Conservation (phyloP, 2,329 filamentous ascomycete genomes). For the Rutstroemia sp. region DNA sequence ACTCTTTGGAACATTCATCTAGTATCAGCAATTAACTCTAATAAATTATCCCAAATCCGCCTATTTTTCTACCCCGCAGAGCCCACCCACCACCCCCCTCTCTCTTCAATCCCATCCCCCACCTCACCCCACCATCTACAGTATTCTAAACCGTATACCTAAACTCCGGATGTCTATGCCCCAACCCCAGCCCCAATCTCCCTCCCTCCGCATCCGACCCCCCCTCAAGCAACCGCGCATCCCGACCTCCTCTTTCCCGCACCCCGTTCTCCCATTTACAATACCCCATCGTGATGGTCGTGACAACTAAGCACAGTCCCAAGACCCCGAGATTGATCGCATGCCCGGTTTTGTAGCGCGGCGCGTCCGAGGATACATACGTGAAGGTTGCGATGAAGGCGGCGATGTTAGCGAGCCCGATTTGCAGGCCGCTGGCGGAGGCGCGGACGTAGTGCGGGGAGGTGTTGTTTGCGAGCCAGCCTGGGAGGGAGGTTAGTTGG, state of each 20-base stretch:
- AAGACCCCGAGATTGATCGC: conserved; percentile 68
- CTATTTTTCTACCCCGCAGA: neutral
- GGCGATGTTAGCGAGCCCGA: conserved; percentile 70
- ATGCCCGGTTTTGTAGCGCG: conserved; percentile 60
- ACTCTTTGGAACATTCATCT: too few species aligned
- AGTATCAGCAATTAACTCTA: too few species aligned
- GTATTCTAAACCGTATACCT: conserved; percentile 50
- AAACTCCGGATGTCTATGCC: conserved; percentile 65
- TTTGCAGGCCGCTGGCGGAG: conserved; percentile 3
- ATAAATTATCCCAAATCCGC: neutral
- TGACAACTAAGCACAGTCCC: conserved; percentile 57
- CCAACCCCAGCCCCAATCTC: conserved; percentile 26
- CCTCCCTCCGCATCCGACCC: conserved; percentile 46
- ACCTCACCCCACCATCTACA: too few species aligned
- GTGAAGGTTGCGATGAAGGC: conserved; percentile 48
- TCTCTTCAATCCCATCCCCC: neutral
- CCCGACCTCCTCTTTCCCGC: conserved; percentile 52
- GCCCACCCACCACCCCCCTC: neutral
- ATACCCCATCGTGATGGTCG: conserved; percentile 57
- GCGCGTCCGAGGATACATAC: conserved; percentile 58
- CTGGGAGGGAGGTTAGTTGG: neutral
- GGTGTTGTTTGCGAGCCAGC: conserved; percentile 8
- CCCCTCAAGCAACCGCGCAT: conserved; percentile 55
- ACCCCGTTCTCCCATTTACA: conserved; percentile 63
- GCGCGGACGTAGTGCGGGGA: conserved; percentile 5